Base-by-base conservation (phyloP, 495 filamentous ascomycete genomes). In the Stereocaulon alpinum region DNA sequence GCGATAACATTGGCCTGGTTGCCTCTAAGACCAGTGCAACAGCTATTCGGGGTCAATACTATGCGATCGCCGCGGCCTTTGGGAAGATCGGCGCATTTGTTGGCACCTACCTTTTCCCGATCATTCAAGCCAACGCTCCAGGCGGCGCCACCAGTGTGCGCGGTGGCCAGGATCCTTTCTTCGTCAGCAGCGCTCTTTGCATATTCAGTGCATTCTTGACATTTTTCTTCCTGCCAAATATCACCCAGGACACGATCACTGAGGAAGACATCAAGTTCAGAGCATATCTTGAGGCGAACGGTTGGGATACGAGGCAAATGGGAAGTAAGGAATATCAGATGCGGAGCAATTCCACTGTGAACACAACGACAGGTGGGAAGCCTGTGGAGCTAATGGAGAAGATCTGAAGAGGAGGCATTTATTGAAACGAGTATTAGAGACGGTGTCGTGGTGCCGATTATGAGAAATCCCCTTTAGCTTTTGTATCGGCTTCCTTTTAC, bases 11-110 rank as follows among this genome's bases (percentile, higher is more conserved):
- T 64, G 90, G 91, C 6, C 80, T 95, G 0, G 71, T 91, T 22
- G 90, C 91, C 0, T 87, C 88, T 55, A 95, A 95, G 73, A 91
- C 87, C 17, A 86, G 84, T 68, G 88, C 91, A 1, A 96, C 91
- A 4, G 83, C 84, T 12, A 85, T 96, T 37, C 78, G 91, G 24
- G 91, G 91, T 11, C 88, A 93, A 67, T 96, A 94, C 74, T 96
- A 96, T 70, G 89, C 86, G 14, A 82, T 94, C 56, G 89, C 90
- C 1, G 91, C 91, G 2, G 91, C 91, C 0, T 61, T 84, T 0
- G 89, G 91, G 42, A 95, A 95, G 72, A 80, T 95, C 50, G 91
- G 91, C 18, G 91, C 89, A 9, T 95, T 95, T 66, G 82, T 94
- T n/a, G 91, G 91, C 42, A 87, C 86, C 17, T 88, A 86, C 61